phyloP scores from a whole-genome alignment of 2,329 filamentous ascomycete genomes.

The Penicillium sp. region DNA sequence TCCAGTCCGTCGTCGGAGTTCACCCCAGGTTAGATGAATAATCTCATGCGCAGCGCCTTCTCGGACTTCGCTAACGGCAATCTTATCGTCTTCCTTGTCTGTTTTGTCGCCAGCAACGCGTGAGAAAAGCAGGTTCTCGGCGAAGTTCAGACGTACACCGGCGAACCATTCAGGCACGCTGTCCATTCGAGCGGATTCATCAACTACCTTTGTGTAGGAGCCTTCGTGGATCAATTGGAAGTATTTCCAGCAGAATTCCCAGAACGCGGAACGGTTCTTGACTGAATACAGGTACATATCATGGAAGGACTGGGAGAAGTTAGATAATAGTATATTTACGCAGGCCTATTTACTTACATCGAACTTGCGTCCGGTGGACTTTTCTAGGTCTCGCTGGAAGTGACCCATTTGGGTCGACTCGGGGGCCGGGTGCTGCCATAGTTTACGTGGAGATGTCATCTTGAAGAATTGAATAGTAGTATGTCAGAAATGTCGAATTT shows the following conservation, averaged over 20 bases:
- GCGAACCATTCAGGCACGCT: conserved; percentile 73
- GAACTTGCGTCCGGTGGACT: conserved; percentile 16
- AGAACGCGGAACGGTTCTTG: conserved; percentile 62
- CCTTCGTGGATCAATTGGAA: conserved; percentile 64
- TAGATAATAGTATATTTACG: not conserved
- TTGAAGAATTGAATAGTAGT: not conserved
- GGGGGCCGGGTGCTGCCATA: conserved; percentile 26
- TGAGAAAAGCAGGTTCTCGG: conserved; percentile 74
- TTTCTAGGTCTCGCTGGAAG: conserved; percentile 19
- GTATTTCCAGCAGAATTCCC: conserved; percentile 60
- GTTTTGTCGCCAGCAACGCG: conserved; percentile 42
- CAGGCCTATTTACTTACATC: conserved; percentile 1
- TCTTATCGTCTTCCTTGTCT: conserved; percentile 67
- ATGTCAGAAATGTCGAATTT: not conserved
- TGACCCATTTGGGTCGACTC: conserved; percentile 23
- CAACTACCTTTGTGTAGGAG: conserved; percentile 58
- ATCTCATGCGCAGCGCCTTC: conserved; percentile 35
- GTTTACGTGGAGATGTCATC: conserved; percentile 16
- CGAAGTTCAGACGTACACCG: conserved; percentile 71
- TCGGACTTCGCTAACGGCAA: conserved; percentile 66
- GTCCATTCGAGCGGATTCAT: conserved; percentile 68
- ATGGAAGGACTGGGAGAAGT: conserved; percentile 47
- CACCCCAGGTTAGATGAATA: conserved; percentile 62
- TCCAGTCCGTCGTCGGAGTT: conserved; percentile 60
- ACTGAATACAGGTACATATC: conserved; percentile 71